A percentile compares a stretch with the other conserved stretches of the same genome.
Evolutionary conservation across 1,139 yeast genomes (phyloP).

Genomic region (Sporopachydermia cereana): DNA sequence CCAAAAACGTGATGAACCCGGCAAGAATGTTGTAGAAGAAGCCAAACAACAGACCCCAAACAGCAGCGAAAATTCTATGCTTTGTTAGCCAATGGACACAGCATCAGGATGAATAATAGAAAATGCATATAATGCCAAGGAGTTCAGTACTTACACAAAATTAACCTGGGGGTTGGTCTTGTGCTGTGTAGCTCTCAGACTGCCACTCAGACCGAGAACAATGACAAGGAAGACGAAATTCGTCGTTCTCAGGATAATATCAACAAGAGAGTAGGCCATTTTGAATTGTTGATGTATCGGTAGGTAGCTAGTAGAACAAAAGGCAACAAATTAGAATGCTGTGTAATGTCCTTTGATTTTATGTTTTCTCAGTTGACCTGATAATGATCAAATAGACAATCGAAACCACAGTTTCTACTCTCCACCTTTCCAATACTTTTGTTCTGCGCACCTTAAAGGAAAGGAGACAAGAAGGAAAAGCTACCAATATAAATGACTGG

Average conservation of each 20-base stretch:
- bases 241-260: conserved; percentile 57
- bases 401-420: too few species aligned
- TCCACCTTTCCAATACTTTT: too few species aligned
- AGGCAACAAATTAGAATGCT: too few species aligned
- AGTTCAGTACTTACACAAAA: conserved; percentile 33
- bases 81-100: not conserved
- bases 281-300: not conserved
- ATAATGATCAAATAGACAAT: too few species aligned
- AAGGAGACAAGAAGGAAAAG: conserved; percentile 1
- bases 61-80: conserved; percentile 60
- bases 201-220: conserved; percentile 76
- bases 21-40: conserved; percentile 72
- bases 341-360: too few species aligned
- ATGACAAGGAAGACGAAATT: conserved; percentile 69
- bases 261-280: conserved; percentile 52
- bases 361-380: too few species aligned
- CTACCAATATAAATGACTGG: conserved; percentile 3
- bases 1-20: conserved; percentile 63
- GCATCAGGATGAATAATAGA: not conserved
- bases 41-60: conserved; percentile 74
- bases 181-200: conserved; percentile 61
- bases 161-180: conserved; percentile 68
- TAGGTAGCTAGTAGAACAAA: too few species aligned
- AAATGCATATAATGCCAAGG: not conserved
- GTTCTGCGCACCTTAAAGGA: too few species aligned